Evolutionary conservation across 768 basidiomycete genomes (phyloP).

Genomic region (Termitomyces sp.): DNA sequence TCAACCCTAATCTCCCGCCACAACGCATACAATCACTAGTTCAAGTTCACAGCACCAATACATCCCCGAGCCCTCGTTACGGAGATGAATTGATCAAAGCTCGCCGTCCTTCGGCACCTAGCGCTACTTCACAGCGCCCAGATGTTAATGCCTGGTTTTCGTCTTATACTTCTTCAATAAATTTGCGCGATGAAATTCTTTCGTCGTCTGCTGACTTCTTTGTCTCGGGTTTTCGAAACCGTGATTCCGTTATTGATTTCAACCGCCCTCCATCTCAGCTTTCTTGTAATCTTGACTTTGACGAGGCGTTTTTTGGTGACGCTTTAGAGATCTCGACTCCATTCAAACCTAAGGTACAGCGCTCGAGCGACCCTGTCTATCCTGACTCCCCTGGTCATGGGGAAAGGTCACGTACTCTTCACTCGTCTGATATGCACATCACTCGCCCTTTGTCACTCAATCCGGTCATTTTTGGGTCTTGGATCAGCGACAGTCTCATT

Average conservation of each 20-base stretch:
- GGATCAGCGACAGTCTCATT: conserved; percentile 37
- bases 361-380: background rate
- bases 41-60: conserved; percentile 14
- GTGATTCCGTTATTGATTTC: conserved; percentile 26
- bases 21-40: background rate
- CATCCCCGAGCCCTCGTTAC: conserved; percentile 10
- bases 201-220: conserved; percentile 8
- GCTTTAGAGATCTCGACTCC: conserved; percentile 24
- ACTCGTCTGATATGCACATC: background rate
- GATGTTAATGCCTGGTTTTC: conserved; percentile 14
- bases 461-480: conserved; percentile 18
- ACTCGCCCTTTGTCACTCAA: conserved; percentile 4
- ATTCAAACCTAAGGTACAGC: conserved; percentile 10
- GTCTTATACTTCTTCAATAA: background rate
- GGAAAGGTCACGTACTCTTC: background rate
- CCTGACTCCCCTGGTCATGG: background rate
- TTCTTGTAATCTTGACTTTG: conserved; percentile 16
- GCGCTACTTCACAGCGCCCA: conserved; percentile 15
- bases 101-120: conserved; percentile 21
- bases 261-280: conserved; percentile 37
- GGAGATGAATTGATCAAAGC: conserved; percentile 5
- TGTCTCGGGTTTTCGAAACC: conserved; percentile 16
- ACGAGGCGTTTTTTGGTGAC: conserved; percentile 17
- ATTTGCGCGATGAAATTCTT: conserved; percentile 1
- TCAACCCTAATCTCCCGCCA: conserved; percentile 15